Evolutionary conservation across 306 rosid species (phyloP).

Genomic region (Hippophae rhamnoides): DNA sequence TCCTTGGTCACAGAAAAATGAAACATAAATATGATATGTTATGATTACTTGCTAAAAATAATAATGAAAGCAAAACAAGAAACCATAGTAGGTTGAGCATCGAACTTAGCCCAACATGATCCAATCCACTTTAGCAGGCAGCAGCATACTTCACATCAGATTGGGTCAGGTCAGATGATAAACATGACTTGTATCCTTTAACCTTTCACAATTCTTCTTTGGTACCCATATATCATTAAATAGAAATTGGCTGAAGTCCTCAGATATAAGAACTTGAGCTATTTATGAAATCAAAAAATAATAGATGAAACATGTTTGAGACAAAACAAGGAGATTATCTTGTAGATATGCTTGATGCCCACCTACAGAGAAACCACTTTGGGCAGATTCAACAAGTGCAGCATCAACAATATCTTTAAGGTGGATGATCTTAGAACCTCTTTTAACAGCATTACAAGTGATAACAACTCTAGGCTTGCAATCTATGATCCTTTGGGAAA

Average conservation of each 20-base stretch:
- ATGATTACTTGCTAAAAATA: no score
- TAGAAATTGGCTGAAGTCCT: background rate
- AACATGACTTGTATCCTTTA: no score
- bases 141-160: conserved; percentile 1
- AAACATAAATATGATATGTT: no score
- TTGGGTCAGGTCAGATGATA: background rate
- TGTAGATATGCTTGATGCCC: conserved; percentile 11
- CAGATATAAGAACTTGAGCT: conserved; percentile 5
- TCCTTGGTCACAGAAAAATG: no score
- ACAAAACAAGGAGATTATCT: background rate
- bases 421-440: conserved; percentile 66
- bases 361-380: conserved; percentile 67
- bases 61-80: background rate
- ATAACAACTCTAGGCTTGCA: conserved; percentile 84
- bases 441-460: conserved; percentile 91
- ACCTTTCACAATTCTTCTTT: no score
- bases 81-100: background rate
- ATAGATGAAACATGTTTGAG: background rate
- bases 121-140: background rate
- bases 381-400: conserved; percentile 57
- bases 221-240: no score
- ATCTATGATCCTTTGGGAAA: conserved; percentile 76
- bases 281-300: conserved; percentile 9
- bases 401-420: conserved; percentile 87
- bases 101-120: background rate